These are phyloP conservation scores for Cutaneotrichosporon sp. DNA, from an alignment of 1,284 basidiomycete genomes.

Conservation along the genomic window DNA sequence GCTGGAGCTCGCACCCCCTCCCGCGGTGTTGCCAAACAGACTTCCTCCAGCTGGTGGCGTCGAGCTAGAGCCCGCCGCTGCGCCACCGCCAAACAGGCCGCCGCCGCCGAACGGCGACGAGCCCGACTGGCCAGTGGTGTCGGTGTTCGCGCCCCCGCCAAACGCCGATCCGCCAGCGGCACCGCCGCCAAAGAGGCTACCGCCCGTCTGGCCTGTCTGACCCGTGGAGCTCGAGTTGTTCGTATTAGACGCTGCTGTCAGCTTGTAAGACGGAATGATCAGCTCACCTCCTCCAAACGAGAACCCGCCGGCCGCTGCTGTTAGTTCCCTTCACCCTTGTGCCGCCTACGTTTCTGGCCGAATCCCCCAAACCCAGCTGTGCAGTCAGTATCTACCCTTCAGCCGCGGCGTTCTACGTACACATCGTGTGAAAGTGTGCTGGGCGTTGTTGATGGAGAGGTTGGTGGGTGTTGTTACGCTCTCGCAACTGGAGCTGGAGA, in stretches of 20 bases:
- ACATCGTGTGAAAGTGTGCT: not conserved
- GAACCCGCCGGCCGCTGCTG: slow-evolving; percentile 11
- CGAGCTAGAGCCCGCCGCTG: slow-evolving; percentile 4
- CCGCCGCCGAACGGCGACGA: slow-evolving; percentile 15
- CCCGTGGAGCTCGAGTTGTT: slow-evolving; percentile 8
- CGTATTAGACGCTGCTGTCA: not conserved
- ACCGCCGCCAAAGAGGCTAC: slow-evolving; percentile 12
- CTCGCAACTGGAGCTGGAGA: no score
- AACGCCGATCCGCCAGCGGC: slow-evolving; percentile 6
- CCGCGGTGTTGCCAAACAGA: slow-evolving; percentile 18
- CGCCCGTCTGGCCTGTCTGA: not conserved
- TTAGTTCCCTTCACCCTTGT: slow-evolving; percentile 6
- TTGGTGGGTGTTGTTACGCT: not conserved
- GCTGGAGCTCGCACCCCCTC: slow-evolving; percentile 17
- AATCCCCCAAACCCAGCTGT: slow-evolving; percentile 37
- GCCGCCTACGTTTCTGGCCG: slow-evolving; percentile 29
- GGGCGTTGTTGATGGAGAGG: not conserved
- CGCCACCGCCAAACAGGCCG: slow-evolving; percentile 27
- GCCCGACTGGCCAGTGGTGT: slow-evolving; percentile 12
- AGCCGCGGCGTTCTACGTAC: not conserved
- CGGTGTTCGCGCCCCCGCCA: slow-evolving; percentile 4
- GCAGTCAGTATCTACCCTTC: slow-evolving; percentile 3
- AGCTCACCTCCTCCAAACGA: slow-evolving; percentile 16
- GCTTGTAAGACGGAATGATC: not conserved
- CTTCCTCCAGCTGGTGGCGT: slow-evolving; percentile 20